A percentile compares a stretch with the other conserved stretches of the same genome.
Evolutionary conservation across 1,284 basidiomycete species (phyloP).

Genomic region (Fomitopsis schrenkii): DNA sequence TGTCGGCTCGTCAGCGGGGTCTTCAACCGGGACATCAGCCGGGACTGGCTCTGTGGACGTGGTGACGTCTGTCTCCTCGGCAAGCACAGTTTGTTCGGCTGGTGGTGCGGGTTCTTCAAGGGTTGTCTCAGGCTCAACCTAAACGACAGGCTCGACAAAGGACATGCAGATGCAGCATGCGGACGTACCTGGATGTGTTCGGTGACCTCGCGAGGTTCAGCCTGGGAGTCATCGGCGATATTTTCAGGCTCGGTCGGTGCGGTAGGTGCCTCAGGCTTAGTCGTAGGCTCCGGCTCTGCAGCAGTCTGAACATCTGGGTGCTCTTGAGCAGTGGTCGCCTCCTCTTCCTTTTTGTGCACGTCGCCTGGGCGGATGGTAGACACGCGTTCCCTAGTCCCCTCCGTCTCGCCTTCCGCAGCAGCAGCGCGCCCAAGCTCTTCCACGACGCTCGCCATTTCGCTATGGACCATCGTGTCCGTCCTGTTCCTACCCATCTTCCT

Average conservation of each 20-base stretch:
- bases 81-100: not conserved
- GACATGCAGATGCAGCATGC: not conserved
- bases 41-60: not conserved
- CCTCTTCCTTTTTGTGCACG: not conserved
- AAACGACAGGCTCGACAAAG: not conserved
- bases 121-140: not conserved
- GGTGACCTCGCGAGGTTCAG: not conserved
- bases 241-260: not conserved
- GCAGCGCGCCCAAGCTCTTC: slow-evolving; percentile 39
- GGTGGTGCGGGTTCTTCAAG: not conserved
- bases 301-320: not conserved
- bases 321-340: not conserved
- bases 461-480: slow-evolving; percentile 77
- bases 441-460: slow-evolving; percentile 41
- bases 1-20: not conserved
- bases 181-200: not conserved
- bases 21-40: not conserved
- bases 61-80: not conserved
- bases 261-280: not conserved
- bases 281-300: not conserved
- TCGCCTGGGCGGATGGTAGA: not conserved
- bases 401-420: slow-evolving; percentile 18
- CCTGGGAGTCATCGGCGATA: not conserved
- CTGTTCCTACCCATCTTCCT: slow-evolving; percentile 53
- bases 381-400: not conserved